phyloP scores from a whole-genome alignment of 805 yeast genomes.

The Schwanniomyces sp. region DNA sequence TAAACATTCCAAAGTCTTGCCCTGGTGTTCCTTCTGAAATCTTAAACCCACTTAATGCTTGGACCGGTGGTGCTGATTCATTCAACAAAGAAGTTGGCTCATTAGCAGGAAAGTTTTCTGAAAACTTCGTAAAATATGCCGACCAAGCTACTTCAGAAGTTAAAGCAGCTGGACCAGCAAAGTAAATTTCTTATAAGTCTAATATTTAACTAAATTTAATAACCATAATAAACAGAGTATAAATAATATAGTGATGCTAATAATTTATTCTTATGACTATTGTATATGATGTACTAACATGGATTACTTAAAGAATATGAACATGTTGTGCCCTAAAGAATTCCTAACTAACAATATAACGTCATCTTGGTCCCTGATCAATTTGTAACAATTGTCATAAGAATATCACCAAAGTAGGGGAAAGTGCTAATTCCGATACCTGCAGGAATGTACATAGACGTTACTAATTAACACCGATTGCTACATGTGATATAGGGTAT shows the following conservation, averaged over 20 bases:
- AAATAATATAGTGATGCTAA: background rate
- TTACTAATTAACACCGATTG: no score
- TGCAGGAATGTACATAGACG: no score
- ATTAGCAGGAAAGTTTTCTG: slow-evolving; percentile 76
- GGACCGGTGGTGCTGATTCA: slow-evolving; percentile 53
- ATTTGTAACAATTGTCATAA: no score
- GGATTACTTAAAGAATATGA: no score
- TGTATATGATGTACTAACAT: no score
- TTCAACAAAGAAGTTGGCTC: slow-evolving; percentile 45
- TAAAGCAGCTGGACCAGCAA: slow-evolving; percentile 85
- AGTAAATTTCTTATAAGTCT: slow-evolving; percentile 13
- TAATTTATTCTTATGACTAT: no score
- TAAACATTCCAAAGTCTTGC: slow-evolving; percentile 80
- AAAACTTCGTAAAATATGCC: slow-evolving; percentile 84
- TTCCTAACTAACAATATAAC: no score
- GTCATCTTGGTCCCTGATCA: no score
- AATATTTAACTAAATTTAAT: background rate
- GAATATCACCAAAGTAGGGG: no score
- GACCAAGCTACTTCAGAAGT: slow-evolving; percentile 84
- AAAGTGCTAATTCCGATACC: no score
- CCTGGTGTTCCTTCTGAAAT: slow-evolving; percentile 82
- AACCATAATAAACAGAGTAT: background rate
- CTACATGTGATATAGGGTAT: no score
- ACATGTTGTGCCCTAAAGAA: no score
- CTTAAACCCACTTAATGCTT: slow-evolving; percentile 81